phyloP scores from a whole-genome alignment of 2,329 filamentous ascomycete genomes.

The Epichloe baconii region DNA sequence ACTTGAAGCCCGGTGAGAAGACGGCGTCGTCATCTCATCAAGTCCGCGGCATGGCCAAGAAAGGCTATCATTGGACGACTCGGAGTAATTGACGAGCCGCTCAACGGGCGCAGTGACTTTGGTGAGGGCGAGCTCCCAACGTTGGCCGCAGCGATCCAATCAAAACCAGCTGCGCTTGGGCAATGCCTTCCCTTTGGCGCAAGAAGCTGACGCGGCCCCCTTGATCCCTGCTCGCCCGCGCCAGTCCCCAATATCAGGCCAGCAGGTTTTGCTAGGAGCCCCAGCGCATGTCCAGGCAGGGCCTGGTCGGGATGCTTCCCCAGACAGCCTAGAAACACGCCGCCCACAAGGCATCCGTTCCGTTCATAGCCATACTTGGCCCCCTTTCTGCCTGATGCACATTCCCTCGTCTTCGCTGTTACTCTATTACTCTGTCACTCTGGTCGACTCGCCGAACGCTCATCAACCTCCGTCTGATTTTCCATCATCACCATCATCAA shows the following conservation, averaged over 20 bases:
- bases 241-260: neutral
- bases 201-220: slow-evolving; percentile 16
- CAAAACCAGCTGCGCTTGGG: neutral
- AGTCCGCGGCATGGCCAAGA: neutral
- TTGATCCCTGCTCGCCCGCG: slow-evolving; percentile 9
- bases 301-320: slow-evolving; percentile 1
- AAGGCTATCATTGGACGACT: neutral
- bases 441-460: neutral
- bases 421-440: neutral
- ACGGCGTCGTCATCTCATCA: slow-evolving; percentile 7
- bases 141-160: neutral
- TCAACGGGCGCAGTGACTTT: neutral
- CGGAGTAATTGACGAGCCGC: neutral
- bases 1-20: neutral
- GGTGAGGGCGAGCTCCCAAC: neutral
- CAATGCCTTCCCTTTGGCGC: slow-evolving; percentile 1
- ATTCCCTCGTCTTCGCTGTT: slow-evolving; percentile 8
- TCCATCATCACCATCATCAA: slow-evolving; percentile 1
- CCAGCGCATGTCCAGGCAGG: slow-evolving; percentile 7
- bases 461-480: slow-evolving; percentile 1
- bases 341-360: slow-evolving; percentile 15
- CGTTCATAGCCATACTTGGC: slow-evolving; percentile 20
- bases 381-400: slow-evolving; percentile 18
- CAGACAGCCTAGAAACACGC: neutral
- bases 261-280: slow-evolving; percentile 1